phyloP scores from a whole-genome alignment of 1,139 yeast genomes.

The Hyphopichia pseudoburtonii region DNA sequence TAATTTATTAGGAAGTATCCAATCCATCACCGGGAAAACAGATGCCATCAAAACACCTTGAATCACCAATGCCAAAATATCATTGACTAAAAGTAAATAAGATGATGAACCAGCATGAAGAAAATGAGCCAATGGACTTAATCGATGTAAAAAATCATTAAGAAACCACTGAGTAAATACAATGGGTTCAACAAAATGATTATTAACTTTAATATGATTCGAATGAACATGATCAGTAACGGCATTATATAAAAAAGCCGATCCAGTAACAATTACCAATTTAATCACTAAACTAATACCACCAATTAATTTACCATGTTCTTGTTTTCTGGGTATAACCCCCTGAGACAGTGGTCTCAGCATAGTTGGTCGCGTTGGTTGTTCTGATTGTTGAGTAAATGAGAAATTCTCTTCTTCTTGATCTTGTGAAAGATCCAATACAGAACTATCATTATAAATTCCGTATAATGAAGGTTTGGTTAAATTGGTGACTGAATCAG shows the following conservation, averaged over 20 bases:
- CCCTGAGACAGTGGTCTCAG: no score
- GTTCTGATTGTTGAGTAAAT: background rate
- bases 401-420: conserved; percentile 12
- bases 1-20: conserved; percentile 35
- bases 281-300: conserved; percentile 11
- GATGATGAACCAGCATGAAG: background rate
- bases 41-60: conserved; percentile 67
- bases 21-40: conserved; percentile 62
- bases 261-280: conserved; percentile 34
- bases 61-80: conserved; percentile 26
- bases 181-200: conserved; percentile 32
- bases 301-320: background rate
- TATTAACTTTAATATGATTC: conserved; percentile 41
- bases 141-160: conserved; percentile 28
- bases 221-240: conserved; percentile 51
- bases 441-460: conserved; percentile 43
- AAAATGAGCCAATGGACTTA: conserved; percentile 20
- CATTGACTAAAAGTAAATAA: conserved; percentile 17
- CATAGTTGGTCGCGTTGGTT: background rate
- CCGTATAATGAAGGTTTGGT: conserved; percentile 52
- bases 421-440: conserved; percentile 34
- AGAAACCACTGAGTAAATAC: conserved; percentile 35
- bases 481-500: conserved; percentile 46
- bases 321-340: no score
- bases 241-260: conserved; percentile 52